phyloP scores from a whole-genome alignment of 345 rosid species.

The Microthlaspi erraticum region DNA sequence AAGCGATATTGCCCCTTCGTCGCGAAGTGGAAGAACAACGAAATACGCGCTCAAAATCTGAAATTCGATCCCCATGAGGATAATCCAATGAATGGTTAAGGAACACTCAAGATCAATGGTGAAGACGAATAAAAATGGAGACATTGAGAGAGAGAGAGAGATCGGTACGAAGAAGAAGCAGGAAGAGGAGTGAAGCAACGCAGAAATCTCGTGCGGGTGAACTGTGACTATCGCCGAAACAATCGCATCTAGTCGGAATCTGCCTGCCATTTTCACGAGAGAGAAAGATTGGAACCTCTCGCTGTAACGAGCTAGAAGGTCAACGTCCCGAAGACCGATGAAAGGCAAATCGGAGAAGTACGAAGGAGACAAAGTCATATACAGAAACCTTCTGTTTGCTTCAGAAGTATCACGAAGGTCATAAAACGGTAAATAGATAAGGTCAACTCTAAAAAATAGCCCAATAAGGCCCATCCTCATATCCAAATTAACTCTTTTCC shows the following conservation, averaged over 20 bases:
- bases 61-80: background rate
- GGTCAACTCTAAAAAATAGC: too few species aligned
- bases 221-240: slow-evolving; percentile 71
- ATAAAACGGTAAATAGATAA: slow-evolving; percentile 4
- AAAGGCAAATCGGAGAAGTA: slow-evolving; percentile 24
- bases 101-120: slow-evolving; percentile 5
- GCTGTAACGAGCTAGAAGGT: slow-evolving; percentile 21
- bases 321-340: slow-evolving; percentile 39
- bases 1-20: slow-evolving; percentile 86
- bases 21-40: slow-evolving; percentile 86
- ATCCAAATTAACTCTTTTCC: background rate
- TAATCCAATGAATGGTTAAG: background rate
- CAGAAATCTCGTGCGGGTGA: slow-evolving; percentile 79
- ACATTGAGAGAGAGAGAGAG: background rate
- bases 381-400: background rate
- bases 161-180: slow-evolving; percentile 88
- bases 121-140: background rate
- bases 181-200: slow-evolving; percentile 74
- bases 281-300: background rate
- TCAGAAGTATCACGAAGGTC: slow-evolving; percentile 7
- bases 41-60: slow-evolving; percentile 92
- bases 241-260: slow-evolving; percentile 57
- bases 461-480: slow-evolving; percentile 26
- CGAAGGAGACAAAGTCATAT: background rate
- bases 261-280: slow-evolving; percentile 24